Evolutionary conservation across 2,329 filamentous ascomycete genomes (phyloP), one percentile per base, ranked within the genome.

Genomic region (Pyricularia sp.): DNA sequence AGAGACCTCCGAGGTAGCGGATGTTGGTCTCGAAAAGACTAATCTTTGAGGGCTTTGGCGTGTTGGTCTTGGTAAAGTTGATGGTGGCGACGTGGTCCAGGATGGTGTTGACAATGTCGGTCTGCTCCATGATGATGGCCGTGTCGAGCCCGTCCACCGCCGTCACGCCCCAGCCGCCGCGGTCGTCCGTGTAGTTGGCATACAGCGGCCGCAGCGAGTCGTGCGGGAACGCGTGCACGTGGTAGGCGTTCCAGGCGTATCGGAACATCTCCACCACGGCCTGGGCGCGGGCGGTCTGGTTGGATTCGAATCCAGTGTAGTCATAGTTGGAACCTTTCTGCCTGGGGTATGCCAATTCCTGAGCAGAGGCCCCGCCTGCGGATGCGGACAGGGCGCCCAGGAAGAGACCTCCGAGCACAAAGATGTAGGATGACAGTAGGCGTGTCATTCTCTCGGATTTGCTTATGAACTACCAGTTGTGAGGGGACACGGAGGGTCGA

Each of bases 1-100:
- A 63, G 14, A 75, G 81, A 17, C 93, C 93, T 11, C 87, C 93
- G 0, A 97, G 80, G 74, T 97, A 97, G 31, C 93, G 89, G 75
- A 97, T 97, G 0, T 92, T 97, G 0, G 92, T 96, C 79, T 97
- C 93, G 74, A 97, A 97, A 9, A 97, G 79, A 50, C 90, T 94
- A 65, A 97, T 88, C 10, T 82, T 78, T 9, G 42, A n/a, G 6
- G 42, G 42, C 42, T n/a, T 55, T 9, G 42, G 42, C 1, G 82
- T 78, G 2, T 82, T 74, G 0, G 90, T 91, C 14, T 82, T 80
- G 61, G 84, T 84, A 75, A 92, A 97, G 77, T 96, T 82, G 74
- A 96, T 90, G 0, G 79, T 55, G 42, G 20, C 20, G 20, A 55
- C 14, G 42, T n/a, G 14, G 7, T 55, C 42, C 42, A 55, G 42